Evolutionary conservation across 2,329 filamentous ascomycete species (phyloP).

Genomic region (Penicillium sp.): DNA sequence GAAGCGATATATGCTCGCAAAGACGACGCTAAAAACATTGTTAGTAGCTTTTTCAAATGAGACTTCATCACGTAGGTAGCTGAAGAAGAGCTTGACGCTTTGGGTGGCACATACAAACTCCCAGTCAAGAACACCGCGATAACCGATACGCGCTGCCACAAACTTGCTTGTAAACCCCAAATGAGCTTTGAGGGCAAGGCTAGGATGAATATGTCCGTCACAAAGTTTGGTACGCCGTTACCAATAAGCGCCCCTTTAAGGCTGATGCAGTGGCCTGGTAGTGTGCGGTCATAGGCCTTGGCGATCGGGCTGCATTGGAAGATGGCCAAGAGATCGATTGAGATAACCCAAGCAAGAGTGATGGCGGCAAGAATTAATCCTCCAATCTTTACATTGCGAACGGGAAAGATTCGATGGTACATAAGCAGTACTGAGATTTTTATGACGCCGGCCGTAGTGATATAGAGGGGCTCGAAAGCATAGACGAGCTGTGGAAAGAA

Average conservation of each 20-base stretch:
- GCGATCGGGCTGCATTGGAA: background rate
- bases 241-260: background rate
- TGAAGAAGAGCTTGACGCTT: background rate
- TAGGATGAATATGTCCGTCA: background rate
- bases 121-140: background rate
- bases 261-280: background rate
- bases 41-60: background rate
- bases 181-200: background rate
- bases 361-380: background rate
- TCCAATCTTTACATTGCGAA: background rate
- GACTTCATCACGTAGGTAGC: background rate
- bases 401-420: background rate
- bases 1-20: conserved; percentile 1
- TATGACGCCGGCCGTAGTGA: background rate
- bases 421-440: conserved; percentile 1
- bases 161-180: background rate
- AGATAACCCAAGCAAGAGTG: background rate
- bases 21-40: background rate
- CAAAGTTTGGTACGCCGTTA: background rate
- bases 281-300: background rate
- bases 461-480: conserved; percentile 1
- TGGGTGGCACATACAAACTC: background rate
- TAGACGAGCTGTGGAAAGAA: background rate
- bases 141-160: background rate
- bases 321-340: background rate